Evolutionary conservation across 2,329 filamentous ascomycete genomes (phyloP).

Genomic region (Zymoseptoria ardabiliae): DNA sequence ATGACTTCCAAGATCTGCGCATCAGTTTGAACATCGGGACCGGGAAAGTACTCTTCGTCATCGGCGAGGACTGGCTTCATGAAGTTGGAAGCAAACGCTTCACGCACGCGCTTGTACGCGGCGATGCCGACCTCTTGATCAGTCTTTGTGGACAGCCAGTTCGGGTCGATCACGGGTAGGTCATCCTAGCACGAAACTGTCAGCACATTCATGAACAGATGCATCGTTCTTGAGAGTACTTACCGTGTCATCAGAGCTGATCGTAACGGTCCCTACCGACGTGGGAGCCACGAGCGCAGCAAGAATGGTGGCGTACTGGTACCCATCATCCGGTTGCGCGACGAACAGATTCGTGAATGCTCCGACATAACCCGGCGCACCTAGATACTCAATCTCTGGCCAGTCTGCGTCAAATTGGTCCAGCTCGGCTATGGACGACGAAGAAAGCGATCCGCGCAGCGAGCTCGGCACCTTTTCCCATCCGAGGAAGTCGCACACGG

Average conservation of each 20-base stretch:
- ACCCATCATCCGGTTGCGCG: constrained; percentile 21
- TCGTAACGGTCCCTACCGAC: constrained; percentile 4
- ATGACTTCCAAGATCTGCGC: constrained; percentile 9
- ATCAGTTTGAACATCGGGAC: constrained; percentile 7
- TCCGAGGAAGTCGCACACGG: constrained; percentile 12
- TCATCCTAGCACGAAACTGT: neutral
- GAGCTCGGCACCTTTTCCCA: constrained; percentile 19
- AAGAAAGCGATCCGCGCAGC: constrained; percentile 5
- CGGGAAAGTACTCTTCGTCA: constrained; percentile 14
- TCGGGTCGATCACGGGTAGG: constrained; percentile 27
- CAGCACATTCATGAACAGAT: neutral
- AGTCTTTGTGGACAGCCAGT: constrained; percentile 28
- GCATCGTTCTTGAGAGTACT: neutral
- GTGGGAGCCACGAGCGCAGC: neutral
- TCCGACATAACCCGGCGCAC: constrained; percentile 6
- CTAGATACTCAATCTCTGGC: constrained; percentile 18
- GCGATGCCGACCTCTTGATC: constrained; percentile 31
- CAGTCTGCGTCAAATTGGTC: constrained; percentile 15
- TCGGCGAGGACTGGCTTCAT: constrained; percentile 14
- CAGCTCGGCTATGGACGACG: constrained; percentile 7
- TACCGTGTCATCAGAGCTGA: constrained; percentile 1
- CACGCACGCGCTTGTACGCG: constrained; percentile 28
- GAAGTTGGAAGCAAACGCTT: constrained; percentile 21
- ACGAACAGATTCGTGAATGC: constrained; percentile 5
- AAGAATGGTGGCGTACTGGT: constrained; percentile 29